A percentile compares a stretch with the other conserved stretches of the same genome.
Evolutionary conservation across 179 eudicot species (phyloP).

Genomic region (Silene noctiflora): DNA sequence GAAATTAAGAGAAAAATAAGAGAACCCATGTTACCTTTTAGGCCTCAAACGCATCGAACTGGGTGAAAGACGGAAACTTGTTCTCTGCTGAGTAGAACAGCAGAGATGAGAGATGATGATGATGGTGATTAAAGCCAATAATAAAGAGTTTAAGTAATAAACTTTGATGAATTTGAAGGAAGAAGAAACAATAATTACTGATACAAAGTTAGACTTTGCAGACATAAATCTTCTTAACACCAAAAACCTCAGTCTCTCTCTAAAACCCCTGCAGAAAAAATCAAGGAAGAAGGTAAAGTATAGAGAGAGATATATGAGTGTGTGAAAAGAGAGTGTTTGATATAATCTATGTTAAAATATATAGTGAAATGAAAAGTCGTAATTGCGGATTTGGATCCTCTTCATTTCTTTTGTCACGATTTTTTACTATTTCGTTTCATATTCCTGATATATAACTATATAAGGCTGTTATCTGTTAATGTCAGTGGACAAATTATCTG

Average conservation of each 20-base stretch:
- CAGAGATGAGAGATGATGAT: slow-evolving; percentile 35
- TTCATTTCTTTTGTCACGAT: too few relatives aligned
- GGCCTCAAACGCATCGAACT: slow-evolving; percentile 95
- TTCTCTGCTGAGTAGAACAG: slow-evolving; percentile 52
- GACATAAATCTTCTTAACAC: slow-evolving; percentile 32
- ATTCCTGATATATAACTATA: too few relatives aligned
- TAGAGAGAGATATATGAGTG: neutral
- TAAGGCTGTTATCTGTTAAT: too few relatives aligned
- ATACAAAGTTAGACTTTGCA: slow-evolving; percentile 40
- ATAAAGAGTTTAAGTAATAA: slow-evolving; percentile 10
- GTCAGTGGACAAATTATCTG: too few relatives aligned
- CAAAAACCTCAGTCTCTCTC: neutral
- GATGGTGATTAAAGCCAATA: slow-evolving; percentile 10
- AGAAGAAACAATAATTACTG: slow-evolving; percentile 44
- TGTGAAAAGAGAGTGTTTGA: neutral
- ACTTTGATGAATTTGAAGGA: slow-evolving; percentile 43
- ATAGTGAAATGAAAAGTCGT: slow-evolving; percentile 11
- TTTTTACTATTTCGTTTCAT: too few relatives aligned
- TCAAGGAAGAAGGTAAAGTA: neutral
- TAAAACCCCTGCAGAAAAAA: slow-evolving; percentile 21
- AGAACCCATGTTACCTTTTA: slow-evolving; percentile 41
- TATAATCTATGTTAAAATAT: slow-evolving; percentile 12
- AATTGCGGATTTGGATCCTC: too few relatives aligned
- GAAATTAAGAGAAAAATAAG: slow-evolving; percentile 21
- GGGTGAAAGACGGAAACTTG: slow-evolving; percentile 28